Evolutionary conservation across 2,329 filamentous ascomycete species (phyloP), one percentile per base, ranked within the genome.

Genomic region (Epichloe baconii): DNA sequence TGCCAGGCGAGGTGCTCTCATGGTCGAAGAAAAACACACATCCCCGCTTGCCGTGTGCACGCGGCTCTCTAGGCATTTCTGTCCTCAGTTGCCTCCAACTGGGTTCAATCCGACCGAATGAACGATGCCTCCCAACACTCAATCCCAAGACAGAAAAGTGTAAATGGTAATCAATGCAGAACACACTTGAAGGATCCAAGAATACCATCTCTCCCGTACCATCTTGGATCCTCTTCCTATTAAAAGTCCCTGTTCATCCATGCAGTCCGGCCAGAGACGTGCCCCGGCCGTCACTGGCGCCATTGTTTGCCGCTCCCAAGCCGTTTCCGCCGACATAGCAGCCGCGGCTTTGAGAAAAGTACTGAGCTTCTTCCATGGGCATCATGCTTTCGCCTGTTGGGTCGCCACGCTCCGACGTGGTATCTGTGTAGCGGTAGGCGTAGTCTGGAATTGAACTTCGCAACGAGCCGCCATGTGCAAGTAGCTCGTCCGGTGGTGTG

Each of bases 351-450:
- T 51, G 46, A 3, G 38, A 34, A 6, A 48, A 47, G 5, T 52
- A 52, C 21, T 41, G 46, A 4, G 47, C 50, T 12, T 42, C 53
- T 6, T 52, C 50, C 50, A 54, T 34, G 7, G 41, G 11, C 36
- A 43, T 31, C 17, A 36, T 41, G 35, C 10, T 45, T 37, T 26
- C 48, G 26, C 40, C 45, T 34, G 15, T 11, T 17, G 34, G 17
- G 10, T 41, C 34, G 15, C 41, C 43, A 15, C 52, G 52, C 14
- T 52, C 49, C 8, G 46, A 10, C 7, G 47, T n/a, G 34, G 51
- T 61, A 46, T 64, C 63, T 3, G 56, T 57, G 53, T 66, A 66
- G 48, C 63, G 60, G 57, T 66, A 66, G 21, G 59, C 53, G 52
- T 64, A 59, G 35, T 64, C 47, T 47, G 58, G 40, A 43, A 54